Conservation (phyloP, 306 rosid genomes). For the Cucurbita ficifolia region DNA sequence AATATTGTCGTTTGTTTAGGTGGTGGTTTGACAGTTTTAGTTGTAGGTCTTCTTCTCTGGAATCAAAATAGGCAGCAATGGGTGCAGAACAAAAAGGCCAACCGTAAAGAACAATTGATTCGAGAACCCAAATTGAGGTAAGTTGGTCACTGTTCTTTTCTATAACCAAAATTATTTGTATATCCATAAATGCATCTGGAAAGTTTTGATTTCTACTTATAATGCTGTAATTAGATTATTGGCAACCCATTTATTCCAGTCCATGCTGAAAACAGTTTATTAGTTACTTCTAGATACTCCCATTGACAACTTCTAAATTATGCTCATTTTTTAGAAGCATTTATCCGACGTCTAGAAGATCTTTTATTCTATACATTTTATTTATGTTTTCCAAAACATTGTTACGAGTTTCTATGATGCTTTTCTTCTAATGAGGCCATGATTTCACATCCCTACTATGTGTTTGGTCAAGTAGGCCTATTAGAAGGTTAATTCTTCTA, state of each 20-base stretch:
- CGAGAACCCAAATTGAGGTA: conserved; percentile 9
- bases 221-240: not conserved
- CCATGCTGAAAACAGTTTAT: not conserved
- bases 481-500: not conserved
- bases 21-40: not conserved
- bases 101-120: not conserved
- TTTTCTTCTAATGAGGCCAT: not conserved
- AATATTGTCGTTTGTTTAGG: not conserved
- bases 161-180: not conserved
- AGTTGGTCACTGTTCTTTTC: not conserved
- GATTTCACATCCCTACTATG: not conserved
- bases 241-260: not conserved
- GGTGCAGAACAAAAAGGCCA: not conserved
- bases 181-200: not conserved
- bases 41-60: conserved; percentile 12
- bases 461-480: not conserved
- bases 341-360: not conserved
- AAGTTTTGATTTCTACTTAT: not conserved
- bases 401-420: not conserved
- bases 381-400: not conserved
- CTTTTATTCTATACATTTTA: not conserved
- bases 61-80: conserved; percentile 6
- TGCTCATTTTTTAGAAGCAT: not conserved
- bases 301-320: not conserved
- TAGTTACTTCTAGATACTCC: not conserved